These are phyloP conservation scores for Chimonanthus salicifolius DNA, from an alignment of 164 flowering plant genomes.

Conservation along the genomic window DNA sequence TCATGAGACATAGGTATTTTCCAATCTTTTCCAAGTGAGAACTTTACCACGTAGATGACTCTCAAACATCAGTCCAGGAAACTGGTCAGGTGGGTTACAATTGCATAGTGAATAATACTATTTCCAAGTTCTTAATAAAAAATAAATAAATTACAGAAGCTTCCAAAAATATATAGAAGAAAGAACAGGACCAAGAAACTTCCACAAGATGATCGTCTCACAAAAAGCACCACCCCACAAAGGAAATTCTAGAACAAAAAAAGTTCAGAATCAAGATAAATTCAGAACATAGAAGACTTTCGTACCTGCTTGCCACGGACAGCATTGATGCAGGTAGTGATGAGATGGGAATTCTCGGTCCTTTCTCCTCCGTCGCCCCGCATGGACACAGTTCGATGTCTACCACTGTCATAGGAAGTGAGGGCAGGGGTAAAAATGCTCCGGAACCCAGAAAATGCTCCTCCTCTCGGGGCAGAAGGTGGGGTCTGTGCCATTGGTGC, in stretches of 20 bases:
- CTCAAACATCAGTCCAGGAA: too few species aligned
- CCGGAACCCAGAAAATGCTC: constrained; percentile 33
- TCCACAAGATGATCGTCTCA: background rate
- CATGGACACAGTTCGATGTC: constrained; percentile 33
- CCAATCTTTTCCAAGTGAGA: too few species aligned
- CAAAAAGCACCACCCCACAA: background rate
- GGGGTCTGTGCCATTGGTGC: constrained; percentile 33
- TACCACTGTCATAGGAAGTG: constrained; percentile 12
- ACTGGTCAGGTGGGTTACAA: too few species aligned
- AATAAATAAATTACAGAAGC: too few species aligned
- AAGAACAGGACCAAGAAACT: background rate
- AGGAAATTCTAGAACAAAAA: background rate
- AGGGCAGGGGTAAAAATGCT: constrained; percentile 34
- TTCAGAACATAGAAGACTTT: background rate
- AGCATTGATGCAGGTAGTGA: constrained; percentile 43
- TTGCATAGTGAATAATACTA: too few species aligned
- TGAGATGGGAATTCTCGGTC: constrained; percentile 36
- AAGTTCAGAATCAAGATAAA: background rate
- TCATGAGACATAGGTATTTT: too few species aligned
- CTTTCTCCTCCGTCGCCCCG: constrained; percentile 50
- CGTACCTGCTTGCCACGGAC: constrained; percentile 58
- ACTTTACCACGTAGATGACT: too few species aligned
- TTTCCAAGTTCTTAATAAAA: too few species aligned
- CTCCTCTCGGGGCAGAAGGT: constrained; percentile 47
- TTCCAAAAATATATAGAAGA: too few species aligned